phyloP scores from a whole-genome alignment of 495 filamentous ascomycete genomes.

The Aspergillus mulundensis region DNA sequence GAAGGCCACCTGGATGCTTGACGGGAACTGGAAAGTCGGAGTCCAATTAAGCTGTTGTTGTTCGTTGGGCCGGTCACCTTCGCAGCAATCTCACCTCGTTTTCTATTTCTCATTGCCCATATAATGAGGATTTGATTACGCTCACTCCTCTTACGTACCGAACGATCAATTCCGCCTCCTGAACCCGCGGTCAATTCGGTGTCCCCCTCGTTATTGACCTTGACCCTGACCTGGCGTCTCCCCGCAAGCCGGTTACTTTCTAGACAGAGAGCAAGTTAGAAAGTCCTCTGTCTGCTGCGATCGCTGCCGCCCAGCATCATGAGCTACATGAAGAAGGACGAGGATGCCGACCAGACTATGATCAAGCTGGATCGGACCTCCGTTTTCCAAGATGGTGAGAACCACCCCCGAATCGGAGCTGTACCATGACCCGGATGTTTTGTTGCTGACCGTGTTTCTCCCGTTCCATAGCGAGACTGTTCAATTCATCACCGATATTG shows the following conservation, averaged over 20 bases:
- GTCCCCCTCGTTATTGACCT: slow-evolving; percentile 20
- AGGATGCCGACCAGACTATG: slow-evolving; percentile 88
- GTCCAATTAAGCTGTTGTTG: slow-evolving; percentile 16
- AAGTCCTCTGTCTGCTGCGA: slow-evolving; percentile 31
- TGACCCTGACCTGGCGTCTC: slow-evolving; percentile 26
- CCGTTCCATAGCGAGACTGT: slow-evolving; percentile 72
- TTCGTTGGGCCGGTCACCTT: slow-evolving; percentile 16
- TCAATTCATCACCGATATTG: slow-evolving; percentile 94
- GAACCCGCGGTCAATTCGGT: slow-evolving; percentile 30
- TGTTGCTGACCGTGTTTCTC: slow-evolving; percentile 16
- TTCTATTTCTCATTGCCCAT: slow-evolving; percentile 2
- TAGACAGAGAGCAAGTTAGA: slow-evolving; percentile 5
- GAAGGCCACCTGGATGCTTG: slow-evolving; percentile 45
- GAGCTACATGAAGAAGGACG: slow-evolving; percentile 98
- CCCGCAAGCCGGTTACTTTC: slow-evolving; percentile 10
- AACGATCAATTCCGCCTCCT: slow-evolving; percentile 19
- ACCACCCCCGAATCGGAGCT: slow-evolving; percentile 17
- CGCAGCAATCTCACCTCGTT: slow-evolving; percentile 9
- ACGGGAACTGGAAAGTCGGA: slow-evolving; percentile 11
- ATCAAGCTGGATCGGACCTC: slow-evolving; percentile 97
- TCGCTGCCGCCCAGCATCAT: slow-evolving; percentile 52
- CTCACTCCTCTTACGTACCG: slow-evolving; percentile 20
- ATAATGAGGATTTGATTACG: slow-evolving; percentile 33
- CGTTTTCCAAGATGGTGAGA: slow-evolving; percentile 96
- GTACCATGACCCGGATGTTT: background rate